These are phyloP conservation scores for Grigorovia transvaalensis DNA, from an alignment of 805 yeast species.

Conservation along the genomic window DNA sequence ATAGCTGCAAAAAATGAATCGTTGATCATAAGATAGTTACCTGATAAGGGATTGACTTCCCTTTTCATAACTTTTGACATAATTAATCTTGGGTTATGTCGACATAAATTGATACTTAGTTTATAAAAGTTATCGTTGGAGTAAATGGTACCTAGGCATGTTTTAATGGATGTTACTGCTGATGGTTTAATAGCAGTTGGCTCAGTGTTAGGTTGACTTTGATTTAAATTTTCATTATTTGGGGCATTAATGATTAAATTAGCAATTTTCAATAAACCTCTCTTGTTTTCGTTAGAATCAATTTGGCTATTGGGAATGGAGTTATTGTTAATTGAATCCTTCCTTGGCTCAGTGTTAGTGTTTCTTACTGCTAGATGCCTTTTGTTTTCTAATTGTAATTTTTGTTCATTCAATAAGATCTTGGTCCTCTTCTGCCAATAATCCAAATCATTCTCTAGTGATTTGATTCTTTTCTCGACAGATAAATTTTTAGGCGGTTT, in stretches of 20 bases:
- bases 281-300: neutral
- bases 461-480: constrained; percentile 23
- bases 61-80: constrained; percentile 22
- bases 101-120: constrained; percentile 14
- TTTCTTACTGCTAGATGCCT: neutral
- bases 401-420: constrained; percentile 5
- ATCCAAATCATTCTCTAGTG: constrained; percentile 24
- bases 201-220: neutral
- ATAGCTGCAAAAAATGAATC: constrained; percentile 21
- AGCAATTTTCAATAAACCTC: neutral
- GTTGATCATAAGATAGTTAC: constrained; percentile 21
- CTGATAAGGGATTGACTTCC: constrained; percentile 26
- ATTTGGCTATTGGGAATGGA: neutral
- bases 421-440: constrained; percentile 25
- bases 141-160: neutral
- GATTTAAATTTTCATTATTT: neutral
- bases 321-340: neutral
- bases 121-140: constrained; percentile 4
- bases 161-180: neutral
- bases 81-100: constrained; percentile 18
- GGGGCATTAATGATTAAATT: neutral
- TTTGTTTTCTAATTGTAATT: neutral
- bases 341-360: neutral
- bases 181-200: too few species aligned
- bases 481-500: constrained; percentile 24